Evolutionary conservation across 768 basidiomycete species (phyloP), one percentile per base, ranked within the genome.

Genomic region (Nevesoporus exiguus): DNA sequence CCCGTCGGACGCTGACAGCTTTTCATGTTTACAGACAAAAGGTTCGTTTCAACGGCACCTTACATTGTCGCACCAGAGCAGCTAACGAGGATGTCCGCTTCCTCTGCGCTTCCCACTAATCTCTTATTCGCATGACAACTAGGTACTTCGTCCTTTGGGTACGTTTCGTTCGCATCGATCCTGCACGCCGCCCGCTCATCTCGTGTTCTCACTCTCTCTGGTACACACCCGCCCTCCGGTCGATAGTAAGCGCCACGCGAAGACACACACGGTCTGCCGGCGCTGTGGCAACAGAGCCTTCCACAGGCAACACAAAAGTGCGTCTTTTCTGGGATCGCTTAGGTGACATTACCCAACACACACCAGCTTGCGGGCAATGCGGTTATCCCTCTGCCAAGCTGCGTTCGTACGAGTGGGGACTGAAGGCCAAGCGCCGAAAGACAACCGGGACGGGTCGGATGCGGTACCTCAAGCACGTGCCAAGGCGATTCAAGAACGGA

Each of bases 341-440:
- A 13, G 9, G 21, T 22, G 2, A 13, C 15, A 11, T 13, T 9
- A 41, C 40, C 21, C 21, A 22, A 41, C 21, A 5, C 21, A 22
- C 5, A 7, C 10, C 6, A 97, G 94, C 86, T 56, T 98, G 97
- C 77, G 89, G 87, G 22, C 90, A 92, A 71, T 98, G 97, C 73
- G 97, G 96, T 54, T 98, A 93, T 78, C 97, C 97, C 42, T 77
- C 93, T 52, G 95, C 97, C 51, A 98, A 92, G 77, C 76, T 96
- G 66, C 86, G 96, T 68, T 94, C 92, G 66, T 98, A 85, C 76
- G 90, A 98, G 77, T 98, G 97, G 97, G 93, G 94, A 62, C 82
- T 86, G 72, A 99, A 99, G 84, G 97, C 97, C 51, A 98, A 98
- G 86, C 88, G 97, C 76, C 88, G 96, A 85, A 97, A 96, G 87